Percentiles rank a stretch among this genome's conserved stretches.
These are phyloP conservation scores for Zygoascus meyerae DNA, from an alignment of 1,139 yeast species.

Conservation along the genomic window DNA sequence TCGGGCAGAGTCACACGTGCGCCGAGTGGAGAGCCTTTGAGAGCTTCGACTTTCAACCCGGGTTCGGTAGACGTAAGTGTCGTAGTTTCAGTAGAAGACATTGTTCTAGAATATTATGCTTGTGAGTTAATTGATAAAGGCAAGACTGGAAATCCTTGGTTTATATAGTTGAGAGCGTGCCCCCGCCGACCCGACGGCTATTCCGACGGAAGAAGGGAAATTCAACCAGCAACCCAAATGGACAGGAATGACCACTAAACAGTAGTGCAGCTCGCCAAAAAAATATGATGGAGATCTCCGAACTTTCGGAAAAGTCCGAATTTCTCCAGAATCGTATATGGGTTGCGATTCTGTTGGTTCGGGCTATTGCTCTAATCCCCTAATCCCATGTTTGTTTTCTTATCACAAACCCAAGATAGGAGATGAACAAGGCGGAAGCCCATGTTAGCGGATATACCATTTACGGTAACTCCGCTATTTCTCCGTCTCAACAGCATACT, in stretches of 20 bases:
- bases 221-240: background rate
- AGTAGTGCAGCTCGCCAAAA: too few relatives aligned
- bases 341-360: too few relatives aligned
- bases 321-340: too few relatives aligned
- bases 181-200: background rate
- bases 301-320: too few relatives aligned
- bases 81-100: slow-evolving; percentile 7
- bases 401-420: too few relatives aligned
- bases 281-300: too few relatives aligned
- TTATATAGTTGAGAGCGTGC: background rate
- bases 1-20: slow-evolving; percentile 58
- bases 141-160: background rate
- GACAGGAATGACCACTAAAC: background rate
- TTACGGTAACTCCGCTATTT: too few relatives aligned
- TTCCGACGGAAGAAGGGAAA: background rate
- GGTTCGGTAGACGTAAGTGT: background rate
- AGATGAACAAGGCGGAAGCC: too few relatives aligned
- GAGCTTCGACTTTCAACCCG: slow-evolving; percentile 12
- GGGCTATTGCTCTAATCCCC: too few relatives aligned
- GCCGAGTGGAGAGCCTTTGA: slow-evolving; percentile 43
- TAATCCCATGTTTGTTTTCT: too few relatives aligned
- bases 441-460: too few relatives aligned
- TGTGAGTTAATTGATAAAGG: background rate
- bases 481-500: too few relatives aligned
- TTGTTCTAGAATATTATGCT: background rate